A percentile compares a stretch with the other conserved stretches of the same genome.
Conservation (phyloP, 2,329 filamentous ascomycete species). For the Rhexocercosporidium sp. region DNA sequence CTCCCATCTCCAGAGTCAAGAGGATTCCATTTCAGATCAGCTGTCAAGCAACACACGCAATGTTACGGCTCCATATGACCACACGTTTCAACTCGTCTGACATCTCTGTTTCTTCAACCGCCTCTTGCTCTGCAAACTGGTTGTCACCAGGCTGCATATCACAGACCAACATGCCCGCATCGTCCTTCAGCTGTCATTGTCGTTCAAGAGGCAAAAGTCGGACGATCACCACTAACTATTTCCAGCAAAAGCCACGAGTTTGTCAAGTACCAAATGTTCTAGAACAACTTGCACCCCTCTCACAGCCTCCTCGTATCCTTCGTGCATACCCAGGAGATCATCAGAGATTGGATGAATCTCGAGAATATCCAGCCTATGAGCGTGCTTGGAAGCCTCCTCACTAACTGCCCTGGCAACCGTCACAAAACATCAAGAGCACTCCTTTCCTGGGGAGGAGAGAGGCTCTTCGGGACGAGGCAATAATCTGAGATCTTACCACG, state of each 20-base stretch:
- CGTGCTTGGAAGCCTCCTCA: neutral
- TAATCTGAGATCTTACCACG: neutral
- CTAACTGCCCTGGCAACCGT: constrained; percentile 1
- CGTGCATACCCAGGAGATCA: neutral
- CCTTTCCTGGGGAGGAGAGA: neutral
- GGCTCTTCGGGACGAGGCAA: neutral
- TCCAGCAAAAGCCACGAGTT: constrained; percentile 6
- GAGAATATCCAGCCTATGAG: constrained; percentile 14
- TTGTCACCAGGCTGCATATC: neutral
- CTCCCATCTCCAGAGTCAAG: neutral
- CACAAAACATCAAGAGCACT: neutral
- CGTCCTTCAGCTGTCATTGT: constrained; percentile 2
- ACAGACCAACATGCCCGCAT: neutral
- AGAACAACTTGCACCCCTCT: constrained; percentile 1
- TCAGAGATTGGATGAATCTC: constrained; percentile 5
- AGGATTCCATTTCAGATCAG: neutral
- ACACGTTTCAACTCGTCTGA: neutral
- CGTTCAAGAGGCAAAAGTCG: constrained; percentile 3
- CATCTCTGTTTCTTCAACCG: too few relatives aligned
- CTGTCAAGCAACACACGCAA: neutral
- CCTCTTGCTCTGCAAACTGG: neutral
- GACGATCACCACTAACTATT: constrained; percentile 10
- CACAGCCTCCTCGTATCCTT: constrained; percentile 13
- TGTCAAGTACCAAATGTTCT: neutral
- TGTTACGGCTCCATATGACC: neutral